A percentile compares a stretch with the other conserved stretches of the same genome.
Conservation (phyloP, 331 rosid species). For the Pyrus hybrid region DNA sequence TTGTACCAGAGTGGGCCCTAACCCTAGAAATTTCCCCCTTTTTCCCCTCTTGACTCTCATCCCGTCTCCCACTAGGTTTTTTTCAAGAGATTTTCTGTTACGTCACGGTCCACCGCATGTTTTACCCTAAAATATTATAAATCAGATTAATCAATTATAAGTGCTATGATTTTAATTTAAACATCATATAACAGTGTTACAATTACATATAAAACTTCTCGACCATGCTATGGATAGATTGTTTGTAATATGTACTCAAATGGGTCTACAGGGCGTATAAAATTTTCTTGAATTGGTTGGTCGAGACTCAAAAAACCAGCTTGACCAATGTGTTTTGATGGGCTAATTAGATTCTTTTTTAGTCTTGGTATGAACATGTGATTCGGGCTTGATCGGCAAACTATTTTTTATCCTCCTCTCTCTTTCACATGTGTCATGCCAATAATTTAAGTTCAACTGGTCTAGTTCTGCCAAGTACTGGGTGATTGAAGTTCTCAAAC, state of each 20-base stretch:
- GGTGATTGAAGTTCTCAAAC: constrained; percentile 12
- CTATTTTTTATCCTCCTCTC: neutral
- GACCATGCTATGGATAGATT: neutral
- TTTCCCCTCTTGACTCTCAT: too few relatives aligned
- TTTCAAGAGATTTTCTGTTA: too few relatives aligned
- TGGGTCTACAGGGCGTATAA: neutral
- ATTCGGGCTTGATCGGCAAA: neutral
- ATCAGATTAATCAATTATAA: too few relatives aligned
- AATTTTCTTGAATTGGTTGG: neutral
- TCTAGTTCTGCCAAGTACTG: constrained; percentile 29
- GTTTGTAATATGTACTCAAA: neutral
- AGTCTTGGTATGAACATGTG: neutral
- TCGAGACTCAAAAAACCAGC: neutral
- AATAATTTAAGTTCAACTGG: constrained; percentile 5
- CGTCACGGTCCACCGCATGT: neutral
- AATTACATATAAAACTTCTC: neutral
- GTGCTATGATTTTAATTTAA: too few relatives aligned
- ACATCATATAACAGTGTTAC: neutral
- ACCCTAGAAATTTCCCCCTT: too few relatives aligned
- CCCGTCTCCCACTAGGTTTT: too few relatives aligned
- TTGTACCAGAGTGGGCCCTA: too few relatives aligned
- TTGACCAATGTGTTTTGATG: neutral
- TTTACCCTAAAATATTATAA: neutral
- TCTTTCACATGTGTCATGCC: neutral
- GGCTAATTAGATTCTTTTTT: neutral